Evolutionary conservation across 345 rosid genomes (phyloP).

Genomic region (Citrus reticulata): DNA sequence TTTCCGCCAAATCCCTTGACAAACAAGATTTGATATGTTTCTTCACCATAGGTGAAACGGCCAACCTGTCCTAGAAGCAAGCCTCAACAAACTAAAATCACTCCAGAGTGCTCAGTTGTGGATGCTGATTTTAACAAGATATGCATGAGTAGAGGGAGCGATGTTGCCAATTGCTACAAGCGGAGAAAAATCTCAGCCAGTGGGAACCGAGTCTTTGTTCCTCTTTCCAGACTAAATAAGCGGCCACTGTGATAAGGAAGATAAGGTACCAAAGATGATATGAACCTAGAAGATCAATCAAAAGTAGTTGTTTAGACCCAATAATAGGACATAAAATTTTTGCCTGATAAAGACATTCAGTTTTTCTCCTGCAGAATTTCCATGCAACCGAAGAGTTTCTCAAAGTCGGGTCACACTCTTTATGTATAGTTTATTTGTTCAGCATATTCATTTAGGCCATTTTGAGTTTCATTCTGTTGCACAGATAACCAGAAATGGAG

Average conservation of each 20-base stretch:
- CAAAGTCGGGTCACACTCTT: not conserved
- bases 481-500: not conserved
- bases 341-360: not conserved
- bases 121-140: conserved; percentile 7
- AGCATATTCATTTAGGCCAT: not conserved
- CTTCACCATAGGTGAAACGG: not conserved
- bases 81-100: not conserved
- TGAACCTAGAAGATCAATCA: not conserved
- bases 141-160: not conserved
- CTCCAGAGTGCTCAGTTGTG: not conserved
- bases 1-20: not conserved
- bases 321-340: not conserved
- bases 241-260: not conserved
- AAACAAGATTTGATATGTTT: not conserved
- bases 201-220: not conserved
- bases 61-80: not conserved
- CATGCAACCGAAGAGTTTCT: not conserved
- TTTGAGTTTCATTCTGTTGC: not conserved
- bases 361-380: not conserved
- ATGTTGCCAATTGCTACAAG: conserved; percentile 12
- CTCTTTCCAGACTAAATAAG: not conserved
- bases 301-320: not conserved
- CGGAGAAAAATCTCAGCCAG: conserved; percentile 8
- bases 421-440: not conserved
- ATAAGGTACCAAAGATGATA: not conserved